Conservation (phyloP, 2,329 filamentous ascomycete genomes). For the Neodidymelliopsis sp. region DNA sequence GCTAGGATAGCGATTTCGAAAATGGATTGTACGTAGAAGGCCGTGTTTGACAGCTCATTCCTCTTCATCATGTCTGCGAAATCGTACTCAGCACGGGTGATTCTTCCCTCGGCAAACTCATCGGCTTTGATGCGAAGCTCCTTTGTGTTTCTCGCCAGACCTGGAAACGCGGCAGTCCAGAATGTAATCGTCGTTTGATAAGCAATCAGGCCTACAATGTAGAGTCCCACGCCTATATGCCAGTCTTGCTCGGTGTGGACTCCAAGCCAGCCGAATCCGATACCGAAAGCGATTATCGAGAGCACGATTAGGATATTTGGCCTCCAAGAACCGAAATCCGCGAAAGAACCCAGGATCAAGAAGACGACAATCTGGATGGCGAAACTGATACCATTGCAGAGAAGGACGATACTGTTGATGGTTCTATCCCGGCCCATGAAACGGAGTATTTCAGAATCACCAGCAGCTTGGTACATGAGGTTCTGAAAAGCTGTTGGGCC, state of each 20-base stretch:
- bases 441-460: conserved; percentile 58
- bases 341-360: conserved; percentile 60
- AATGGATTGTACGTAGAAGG: conserved; percentile 70
- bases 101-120: conserved; percentile 55
- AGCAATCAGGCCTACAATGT: conserved; percentile 71
- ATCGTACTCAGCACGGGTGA: conserved; percentile 67
- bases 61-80: conserved; percentile 59
- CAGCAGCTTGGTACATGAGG: conserved; percentile 67
- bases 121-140: conserved; percentile 62
- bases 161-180: conserved; percentile 70
- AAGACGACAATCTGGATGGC: conserved; percentile 69
- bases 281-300: conserved; percentile 58
- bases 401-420: conserved; percentile 60
- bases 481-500: conserved; percentile 62
- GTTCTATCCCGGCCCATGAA: conserved; percentile 61
- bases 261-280: conserved; percentile 72
- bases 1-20: conserved; percentile 61
- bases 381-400: conserved; percentile 73
- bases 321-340: conserved; percentile 69
- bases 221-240: conserved; percentile 67
- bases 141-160: conserved; percentile 62
- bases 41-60: conserved; percentile 68
- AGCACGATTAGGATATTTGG: conserved; percentile 67
- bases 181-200: conserved; percentile 74
- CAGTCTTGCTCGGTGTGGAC: conserved; percentile 68